Base-by-base conservation (phyloP, 768 basidiomycete species). In the Tephrocybe sp. region DNA sequence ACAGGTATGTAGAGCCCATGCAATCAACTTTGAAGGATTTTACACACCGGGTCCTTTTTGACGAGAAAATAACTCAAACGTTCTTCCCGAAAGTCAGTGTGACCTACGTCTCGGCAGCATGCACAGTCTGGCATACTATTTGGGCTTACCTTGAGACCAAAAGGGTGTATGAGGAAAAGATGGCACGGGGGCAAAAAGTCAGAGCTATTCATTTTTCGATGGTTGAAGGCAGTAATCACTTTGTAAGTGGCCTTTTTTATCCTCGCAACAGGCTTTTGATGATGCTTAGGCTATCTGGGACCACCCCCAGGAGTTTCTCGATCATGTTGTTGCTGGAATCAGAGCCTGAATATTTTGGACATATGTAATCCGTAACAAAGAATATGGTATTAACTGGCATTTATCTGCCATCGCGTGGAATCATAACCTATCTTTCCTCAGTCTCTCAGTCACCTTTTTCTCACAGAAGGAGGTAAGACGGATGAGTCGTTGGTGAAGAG, bases 161-260 rank as follows among this genome's bases (percentile, higher is more conserved):
- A 45, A 44, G 40, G 20, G 15, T 41, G 21, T 58, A 64, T 32
- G 28, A 60, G n/a, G 59, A 68, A 34, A 26, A 44, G 14, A 18
- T 53, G 17, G 41, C 24, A 3, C 42, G 51, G 12, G 65, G 63
- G 2, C 50, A 60, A 18, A 55, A 60, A 38, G 30, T 60, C 26
- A 56, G 68, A 15, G 50, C 51, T 6, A 53, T 63, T n/a, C 42
- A 43, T 3, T 65, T 67, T 37, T 18, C 62, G 14, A 28, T 49
- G 9, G 41, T 67, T 17, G 49, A 62, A 26, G 50, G 51, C 11
- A 62, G 52, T 4, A 71, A 72, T 50, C 70, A 72, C 49, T 69
- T 71, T 47, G 70, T 72, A 51, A 46, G 69, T 24, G 21, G 1
- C 11, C 33, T 18, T 37, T 23, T 21, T 24, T 5, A 5, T 30